These are phyloP conservation scores for Seiridium cupressi DNA, from an alignment of 2,329 filamentous ascomycete species.

Conservation along the genomic window DNA sequence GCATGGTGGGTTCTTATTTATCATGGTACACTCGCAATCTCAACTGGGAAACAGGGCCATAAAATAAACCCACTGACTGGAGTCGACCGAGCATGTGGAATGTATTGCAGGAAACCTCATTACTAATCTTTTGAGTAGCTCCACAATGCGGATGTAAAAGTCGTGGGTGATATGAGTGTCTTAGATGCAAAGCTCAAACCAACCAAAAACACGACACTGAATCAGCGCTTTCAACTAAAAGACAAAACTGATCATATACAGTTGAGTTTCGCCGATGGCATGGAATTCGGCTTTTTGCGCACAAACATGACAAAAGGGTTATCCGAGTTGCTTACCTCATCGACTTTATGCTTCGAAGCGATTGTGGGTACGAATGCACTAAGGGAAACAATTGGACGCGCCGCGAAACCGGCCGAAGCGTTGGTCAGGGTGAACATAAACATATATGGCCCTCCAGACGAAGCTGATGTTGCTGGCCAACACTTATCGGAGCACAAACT, in stretches of 20 bases:
- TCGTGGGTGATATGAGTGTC: not conserved
- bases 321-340: not conserved
- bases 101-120: not conserved
- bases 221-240: conserved; percentile 1
- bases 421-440: conserved; percentile 3
- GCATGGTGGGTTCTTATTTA: not conserved
- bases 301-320: conserved; percentile 2
- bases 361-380: not conserved
- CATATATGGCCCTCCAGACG: not conserved
- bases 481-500: conserved; percentile 1
- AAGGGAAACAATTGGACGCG: not conserved
- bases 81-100: not conserved
- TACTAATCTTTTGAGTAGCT: not conserved
- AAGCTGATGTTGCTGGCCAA: not conserved
- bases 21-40: not conserved
- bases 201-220: not conserved
- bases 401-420: not conserved
- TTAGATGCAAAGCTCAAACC: not conserved
- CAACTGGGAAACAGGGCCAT: not conserved
- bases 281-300: not conserved
- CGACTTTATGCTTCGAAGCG: not conserved
- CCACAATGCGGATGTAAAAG: conserved; percentile 6
- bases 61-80: not conserved
- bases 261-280: conserved; percentile 1
- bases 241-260: conserved; percentile 1